Evolutionary conservation across 2,329 filamentous ascomycete species (phyloP), one percentile per base, ranked within the genome.

Genomic region (Pyrenophora teres): DNA sequence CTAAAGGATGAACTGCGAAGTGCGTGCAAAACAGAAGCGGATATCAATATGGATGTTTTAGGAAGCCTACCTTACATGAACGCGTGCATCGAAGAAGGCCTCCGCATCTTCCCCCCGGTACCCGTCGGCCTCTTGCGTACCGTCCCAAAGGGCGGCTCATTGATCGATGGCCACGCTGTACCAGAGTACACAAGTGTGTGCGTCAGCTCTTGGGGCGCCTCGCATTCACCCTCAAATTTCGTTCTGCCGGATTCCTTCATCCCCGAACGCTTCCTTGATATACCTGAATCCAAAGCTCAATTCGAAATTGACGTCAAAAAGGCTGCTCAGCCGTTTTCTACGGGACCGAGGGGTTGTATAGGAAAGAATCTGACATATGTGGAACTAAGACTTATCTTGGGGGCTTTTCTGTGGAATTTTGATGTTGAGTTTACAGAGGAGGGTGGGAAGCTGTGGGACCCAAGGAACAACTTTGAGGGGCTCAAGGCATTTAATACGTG

Each of bases 101-200:
- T 81, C 4, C 69, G 79, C 6, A 73, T 78, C 44, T 77, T 77
- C 57, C 77, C 78, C 1, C 77, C 78, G 0, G 73, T 80, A 3
- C 72, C 77, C 4, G 69, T 70, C 21, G 74, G 76, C 6, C 67
- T 78, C 15, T 61, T 74, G 12, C 69, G 76, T 4, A 61, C 65
- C 5, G 67, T 72, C 0, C 70, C 73, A 6, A 60, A 67, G 16
- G 71, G 65, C 8, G 77, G 77, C 3, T 63, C 65, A 4, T 27
- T 62, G 0, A 73, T 79, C 27, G 69, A 69, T 52, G 75, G 75
- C 2, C 54, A 73, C 33, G 59, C 47, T n/a, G 58, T 79, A 5
- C 74, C 76, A 2, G 72, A 47, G 13, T 45, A 57, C 38, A 72
- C 64, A 3, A 62, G 63, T 3, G 67, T 73, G 10, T 56, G 55